Percentiles rank a stretch among this genome's conserved stretches.
These are phyloP conservation scores for Helianthus tuberosus DNA, from an alignment of 129 eudicot species.

Conservation along the genomic window DNA sequence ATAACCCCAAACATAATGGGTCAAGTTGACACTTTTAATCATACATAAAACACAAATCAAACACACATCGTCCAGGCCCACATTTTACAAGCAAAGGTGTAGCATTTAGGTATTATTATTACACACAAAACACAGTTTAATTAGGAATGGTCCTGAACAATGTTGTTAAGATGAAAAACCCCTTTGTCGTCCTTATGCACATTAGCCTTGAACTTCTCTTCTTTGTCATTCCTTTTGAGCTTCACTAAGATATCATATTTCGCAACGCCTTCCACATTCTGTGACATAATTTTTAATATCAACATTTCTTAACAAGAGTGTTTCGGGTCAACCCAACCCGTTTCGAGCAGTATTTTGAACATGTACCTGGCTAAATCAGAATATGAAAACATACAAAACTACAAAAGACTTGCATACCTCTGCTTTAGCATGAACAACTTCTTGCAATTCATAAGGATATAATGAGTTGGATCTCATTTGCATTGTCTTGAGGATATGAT, in stretches of 20 bases:
- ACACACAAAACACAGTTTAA: not conserved
- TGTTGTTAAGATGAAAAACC: conserved; percentile 54
- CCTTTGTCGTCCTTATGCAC: conserved; percentile 78
- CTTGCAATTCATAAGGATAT: conserved; percentile 70
- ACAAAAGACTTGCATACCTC: conserved; percentile 48
- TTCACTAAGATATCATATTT: conserved; percentile 71
- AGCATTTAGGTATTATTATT: not conserved
- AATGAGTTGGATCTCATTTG: conserved; percentile 89
- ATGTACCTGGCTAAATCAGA: not conserved
- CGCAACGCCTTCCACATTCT: conserved; percentile 55
- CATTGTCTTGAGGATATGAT: conserved; percentile 69
- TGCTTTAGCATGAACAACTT: conserved; percentile 72
- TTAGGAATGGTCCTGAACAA: conserved; percentile 55
- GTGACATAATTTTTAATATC: not conserved
- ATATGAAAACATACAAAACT: not conserved
- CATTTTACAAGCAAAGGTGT: too few species aligned
- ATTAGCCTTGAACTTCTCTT: conserved; percentile 78
- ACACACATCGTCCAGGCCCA: not conserved
- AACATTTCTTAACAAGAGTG: too few species aligned
- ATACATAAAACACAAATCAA: not conserved
- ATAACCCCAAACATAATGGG: too few species aligned
- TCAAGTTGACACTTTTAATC: not conserved
- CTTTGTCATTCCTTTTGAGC: conserved; percentile 75
- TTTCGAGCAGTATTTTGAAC: not conserved
- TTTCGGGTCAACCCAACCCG: not conserved